These are phyloP conservation scores for Arabis hirsuta DNA, from an alignment of 345 rosid genomes.

Conservation along the genomic window DNA sequence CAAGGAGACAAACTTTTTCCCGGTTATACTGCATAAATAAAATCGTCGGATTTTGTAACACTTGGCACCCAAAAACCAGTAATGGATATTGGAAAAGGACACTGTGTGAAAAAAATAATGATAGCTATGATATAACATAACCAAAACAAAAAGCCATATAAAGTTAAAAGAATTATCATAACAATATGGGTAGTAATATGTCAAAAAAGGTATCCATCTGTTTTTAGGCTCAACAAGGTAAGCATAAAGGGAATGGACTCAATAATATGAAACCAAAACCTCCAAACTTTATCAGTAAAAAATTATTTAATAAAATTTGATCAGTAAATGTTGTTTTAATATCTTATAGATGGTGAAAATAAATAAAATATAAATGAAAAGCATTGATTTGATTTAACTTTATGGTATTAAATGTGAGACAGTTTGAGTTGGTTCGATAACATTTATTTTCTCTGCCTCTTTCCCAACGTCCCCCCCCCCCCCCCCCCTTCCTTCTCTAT, in stretches of 20 bases:
- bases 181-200: slow-evolving; percentile 17
- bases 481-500: background rate
- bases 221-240: slow-evolving; percentile 41
- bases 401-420: slow-evolving; percentile 27
- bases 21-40: slow-evolving; percentile 34
- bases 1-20: slow-evolving; percentile 38
- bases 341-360: background rate
- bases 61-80: slow-evolving; percentile 11
- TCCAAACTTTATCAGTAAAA: background rate
- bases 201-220: slow-evolving; percentile 37
- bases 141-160: background rate
- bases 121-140: background rate
- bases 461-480: slow-evolving; percentile 11
- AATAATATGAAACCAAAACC: slow-evolving; percentile 38
- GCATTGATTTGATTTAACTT: slow-evolving; percentile 27
- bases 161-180: slow-evolving; percentile 26
- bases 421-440: slow-evolving; percentile 34
- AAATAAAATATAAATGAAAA: slow-evolving; percentile 3
- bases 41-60: slow-evolving; percentile 36
- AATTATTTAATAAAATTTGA: too few species aligned
- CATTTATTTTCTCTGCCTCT: slow-evolving; percentile 44
- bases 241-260: slow-evolving; percentile 37
- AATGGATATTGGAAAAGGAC: slow-evolving; percentile 26
- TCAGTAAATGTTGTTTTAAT: background rate
- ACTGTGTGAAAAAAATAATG: slow-evolving; percentile 23